These are phyloP conservation scores for Fragaria nilgerrensis DNA, from an alignment of 306 rosid species.

Conservation along the genomic window DNA sequence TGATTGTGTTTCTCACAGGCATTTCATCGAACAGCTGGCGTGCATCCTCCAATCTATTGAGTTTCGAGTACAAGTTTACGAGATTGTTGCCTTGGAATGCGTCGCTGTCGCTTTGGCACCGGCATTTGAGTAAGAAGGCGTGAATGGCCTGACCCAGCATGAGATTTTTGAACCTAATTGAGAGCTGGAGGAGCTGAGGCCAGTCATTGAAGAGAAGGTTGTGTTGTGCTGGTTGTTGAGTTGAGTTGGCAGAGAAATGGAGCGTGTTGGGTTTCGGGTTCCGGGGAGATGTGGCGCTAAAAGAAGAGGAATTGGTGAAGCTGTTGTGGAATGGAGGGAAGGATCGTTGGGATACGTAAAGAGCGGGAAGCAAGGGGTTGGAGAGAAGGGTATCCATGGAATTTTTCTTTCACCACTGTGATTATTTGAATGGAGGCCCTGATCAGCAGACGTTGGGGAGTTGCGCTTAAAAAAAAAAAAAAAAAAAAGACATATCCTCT, in stretches of 20 bases:
- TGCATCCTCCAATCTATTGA: constrained; percentile 36
- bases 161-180: constrained; percentile 36
- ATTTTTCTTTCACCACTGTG: no score
- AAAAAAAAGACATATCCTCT: no score
- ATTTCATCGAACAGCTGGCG: constrained; percentile 49
- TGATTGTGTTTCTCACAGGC: constrained; percentile 40
- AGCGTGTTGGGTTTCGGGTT: not conserved
- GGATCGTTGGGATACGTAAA: not conserved
- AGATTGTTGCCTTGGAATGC: constrained; percentile 45
- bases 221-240: not conserved
- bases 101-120: constrained; percentile 30
- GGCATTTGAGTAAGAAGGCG: constrained; percentile 41
- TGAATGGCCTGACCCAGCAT: constrained; percentile 45
- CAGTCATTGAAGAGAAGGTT: constrained; percentile 28
- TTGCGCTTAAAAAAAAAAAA: no score
- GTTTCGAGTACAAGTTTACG: constrained; percentile 37
- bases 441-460: no score
- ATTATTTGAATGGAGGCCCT: no score
- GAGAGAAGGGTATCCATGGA: constrained; percentile 9
- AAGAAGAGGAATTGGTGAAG: not conserved
- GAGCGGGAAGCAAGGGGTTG: not conserved
- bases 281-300: not conserved
- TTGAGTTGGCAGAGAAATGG: not conserved
- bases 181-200: constrained; percentile 44
- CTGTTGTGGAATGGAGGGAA: not conserved